Evolutionary conservation across 2,329 filamentous ascomycete species (phyloP).

Genomic region (Colletotrichum sp.): DNA sequence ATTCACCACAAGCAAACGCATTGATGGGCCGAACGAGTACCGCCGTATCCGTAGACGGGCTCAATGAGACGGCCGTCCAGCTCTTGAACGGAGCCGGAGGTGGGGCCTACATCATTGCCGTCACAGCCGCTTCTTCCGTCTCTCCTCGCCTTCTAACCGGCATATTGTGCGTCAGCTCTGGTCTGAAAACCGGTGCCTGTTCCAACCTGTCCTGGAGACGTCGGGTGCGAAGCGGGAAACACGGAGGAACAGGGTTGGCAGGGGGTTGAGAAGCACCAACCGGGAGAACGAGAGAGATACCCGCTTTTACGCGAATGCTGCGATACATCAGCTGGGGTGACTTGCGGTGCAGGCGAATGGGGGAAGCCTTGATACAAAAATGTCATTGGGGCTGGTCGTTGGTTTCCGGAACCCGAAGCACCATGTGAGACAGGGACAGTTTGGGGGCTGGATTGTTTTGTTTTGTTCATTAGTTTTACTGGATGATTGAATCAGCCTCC

Average conservation of each 20-base stretch:
- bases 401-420: not conserved
- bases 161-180: not conserved
- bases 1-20: not conserved
- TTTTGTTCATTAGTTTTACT: not conserved
- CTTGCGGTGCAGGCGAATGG: not conserved
- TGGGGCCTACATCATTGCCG: not conserved
- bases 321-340: not conserved
- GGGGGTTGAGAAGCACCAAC: not conserved
- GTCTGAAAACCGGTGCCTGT: not conserved
- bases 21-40: not conserved
- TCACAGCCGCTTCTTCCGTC: not conserved
- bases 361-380: not conserved
- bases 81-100: not conserved
- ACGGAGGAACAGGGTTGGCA: not conserved
- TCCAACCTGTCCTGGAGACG: not conserved
- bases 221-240: not conserved
- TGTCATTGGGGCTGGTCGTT: not conserved
- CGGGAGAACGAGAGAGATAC: not conserved
- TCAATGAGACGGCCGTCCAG: not conserved
- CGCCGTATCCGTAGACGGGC: not conserved
- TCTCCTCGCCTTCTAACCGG: not conserved
- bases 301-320: not conserved
- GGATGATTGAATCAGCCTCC: not conserved
- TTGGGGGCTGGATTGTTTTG: conserved; percentile 8
- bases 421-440: conserved; percentile 13